These are phyloP conservation scores for Corymbia maculata DNA, from an alignment of 345 rosid genomes.

Conservation along the genomic window DNA sequence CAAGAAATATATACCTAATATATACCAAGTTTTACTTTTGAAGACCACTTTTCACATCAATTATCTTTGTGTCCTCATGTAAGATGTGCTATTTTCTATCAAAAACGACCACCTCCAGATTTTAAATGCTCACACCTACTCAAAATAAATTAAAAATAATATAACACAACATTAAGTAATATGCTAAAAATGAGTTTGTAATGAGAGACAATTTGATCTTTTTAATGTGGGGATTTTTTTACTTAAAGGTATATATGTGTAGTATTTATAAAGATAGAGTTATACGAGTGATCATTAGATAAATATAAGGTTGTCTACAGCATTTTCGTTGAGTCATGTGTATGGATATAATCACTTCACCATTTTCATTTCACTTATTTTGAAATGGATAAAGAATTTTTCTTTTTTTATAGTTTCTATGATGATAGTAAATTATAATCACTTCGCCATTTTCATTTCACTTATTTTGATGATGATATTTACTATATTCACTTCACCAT, in stretches of 20 bases:
- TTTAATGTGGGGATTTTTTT: background rate
- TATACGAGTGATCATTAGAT: background rate
- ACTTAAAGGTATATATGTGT: background rate
- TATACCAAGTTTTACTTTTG: too few species aligned
- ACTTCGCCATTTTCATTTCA: too few species aligned
- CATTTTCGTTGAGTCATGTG: background rate
- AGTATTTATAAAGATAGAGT: background rate
- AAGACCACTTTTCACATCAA: background rate
- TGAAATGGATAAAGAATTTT: too few species aligned
- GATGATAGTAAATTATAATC: background rate
- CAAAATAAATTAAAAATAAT: too few species aligned
- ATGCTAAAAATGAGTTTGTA: background rate
- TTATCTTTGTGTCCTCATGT: background rate
- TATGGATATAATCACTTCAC: background rate
- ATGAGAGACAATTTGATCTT: background rate
- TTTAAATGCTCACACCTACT: background rate
- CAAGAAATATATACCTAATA: background rate
- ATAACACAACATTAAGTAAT: background rate
- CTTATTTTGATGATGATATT: background rate
- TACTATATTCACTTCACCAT: too few species aligned
- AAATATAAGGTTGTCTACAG: background rate
- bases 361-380: too few species aligned
- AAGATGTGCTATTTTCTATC: too few species aligned
- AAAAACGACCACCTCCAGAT: too few species aligned
- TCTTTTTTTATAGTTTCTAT: background rate